Base-by-base conservation (phyloP, 192 early-diverging fungal species). In the Fimicolochytrium jonesii region DNA sequence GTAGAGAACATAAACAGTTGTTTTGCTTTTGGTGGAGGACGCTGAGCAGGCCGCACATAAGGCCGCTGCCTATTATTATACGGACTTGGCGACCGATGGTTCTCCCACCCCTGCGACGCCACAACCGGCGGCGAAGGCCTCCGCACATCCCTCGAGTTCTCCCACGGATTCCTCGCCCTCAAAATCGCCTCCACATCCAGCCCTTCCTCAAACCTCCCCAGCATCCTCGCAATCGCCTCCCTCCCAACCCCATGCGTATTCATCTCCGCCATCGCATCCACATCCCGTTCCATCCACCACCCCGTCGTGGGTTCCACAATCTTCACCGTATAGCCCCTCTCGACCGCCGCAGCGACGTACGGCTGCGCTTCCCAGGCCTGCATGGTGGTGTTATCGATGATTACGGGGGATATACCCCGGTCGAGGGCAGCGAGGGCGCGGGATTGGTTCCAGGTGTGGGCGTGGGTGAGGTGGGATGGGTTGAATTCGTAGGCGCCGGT, bases 331-430 rank as follows among this genome's bases (percentile, higher is more conserved):
- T 80, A 82, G 6, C 63, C 66, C 10, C 31, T 4, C 3, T 47
- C n/a, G 9, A 77, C 0, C 2, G 69, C 80, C 17, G 33, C 2
- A 25, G 64, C 52, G 3, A 79, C 77, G 53, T 82, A 82, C 7
- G 73, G 70, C 34, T 56, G 59, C 2, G 77, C 77, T 49, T 80
- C 77, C 75, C 75, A 77, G 30, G 13, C 45, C 28, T 64, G 61
- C 17, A 61, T 56, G 57, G 72, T 36, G 3, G 80, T 82, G 56
- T 82, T 82, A 67, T 80, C 80, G 53, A 82, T 79, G 60, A 82
- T 50, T 37, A 82, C 51, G 1, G 70, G 64, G 2, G 71, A 20
- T 28, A 57, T 31, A 0, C 69, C 61, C 22, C 20, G 10, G 7
- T 33, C 23, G 41, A 78, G 57, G 11, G 74, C 69, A 2, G 13